Evolutionary conservation across 169 alveolate species (phyloP), one percentile per base, ranked within the genome.

Genomic region (Eimeria maxima): DNA sequence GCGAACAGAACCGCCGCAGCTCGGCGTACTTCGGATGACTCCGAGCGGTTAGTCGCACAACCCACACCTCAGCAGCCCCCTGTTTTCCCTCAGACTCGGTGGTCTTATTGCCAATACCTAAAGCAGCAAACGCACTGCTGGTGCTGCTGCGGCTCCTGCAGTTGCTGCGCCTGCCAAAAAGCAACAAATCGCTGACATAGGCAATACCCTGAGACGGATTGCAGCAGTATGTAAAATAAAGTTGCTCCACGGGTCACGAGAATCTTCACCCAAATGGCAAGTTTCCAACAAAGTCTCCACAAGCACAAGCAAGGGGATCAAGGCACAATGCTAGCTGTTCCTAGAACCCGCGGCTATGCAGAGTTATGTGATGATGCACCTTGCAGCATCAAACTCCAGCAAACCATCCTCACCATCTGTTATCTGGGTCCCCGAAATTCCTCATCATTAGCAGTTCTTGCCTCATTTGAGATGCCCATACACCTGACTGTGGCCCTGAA

Each of bases 31-130:
- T 83, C 29, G 57, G 29, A n/a, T 27, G 11, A 50, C 74, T 50
- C 13, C 91, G 71, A 27, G 74, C 50, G 55, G 76, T 83, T 8
- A 83, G 91, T 76, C 71, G 74, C 50, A 83, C 74, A 27, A 83
- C 14, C 91, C 91, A 83, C 24, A 42, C 91, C 57, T 83, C 91
- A 44, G 89, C 45, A 27, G 89, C 89, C 69, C 44, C 89, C 33
- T 4, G 4, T 4, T 5, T 38, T n/a, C 7, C 38, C 42, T 13
- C 38, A 65, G 74, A 20, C 38, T 65, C 74, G 38, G 14, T 69
- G 8, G 20, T 69, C 38, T 38, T 69, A 0, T n/a, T 29, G 42
- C 57, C 86, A 7, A 33, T 27, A 74, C 86, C 86, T 8, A 74
- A 33, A 44, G 89, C 89, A 45, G 89, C 89, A 22, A 6, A 38